These are phyloP conservation scores for Alternaria conjuncta DNA, from an alignment of 2,329 filamentous ascomycete genomes.

Conservation along the genomic window DNA sequence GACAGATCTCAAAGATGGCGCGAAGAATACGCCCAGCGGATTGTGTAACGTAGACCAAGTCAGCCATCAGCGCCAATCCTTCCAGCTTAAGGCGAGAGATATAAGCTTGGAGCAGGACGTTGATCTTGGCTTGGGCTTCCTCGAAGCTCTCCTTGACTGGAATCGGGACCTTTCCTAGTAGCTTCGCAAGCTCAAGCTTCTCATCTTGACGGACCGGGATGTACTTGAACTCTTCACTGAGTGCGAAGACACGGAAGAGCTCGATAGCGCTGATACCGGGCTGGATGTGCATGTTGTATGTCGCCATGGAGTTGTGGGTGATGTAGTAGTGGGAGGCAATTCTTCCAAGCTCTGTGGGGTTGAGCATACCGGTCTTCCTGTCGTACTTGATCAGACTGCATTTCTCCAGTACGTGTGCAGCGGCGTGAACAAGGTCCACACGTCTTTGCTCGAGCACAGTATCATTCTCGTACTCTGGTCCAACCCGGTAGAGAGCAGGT, in stretches of 20 bases:
- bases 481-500: constrained; percentile 92
- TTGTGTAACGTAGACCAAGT: constrained; percentile 98
- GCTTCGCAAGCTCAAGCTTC: constrained; percentile 92
- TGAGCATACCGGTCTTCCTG: constrained; percentile 85
- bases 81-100: constrained; percentile 95
- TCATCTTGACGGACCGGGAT: constrained; percentile 98
- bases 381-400: constrained; percentile 94
- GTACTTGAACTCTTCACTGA: constrained; percentile 98
- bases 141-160: constrained; percentile 98
- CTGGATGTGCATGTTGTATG: constrained; percentile 94
- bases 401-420: constrained; percentile 83
- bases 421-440: constrained; percentile 96
- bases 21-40: constrained; percentile 95
- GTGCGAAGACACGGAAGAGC: constrained; percentile 92
- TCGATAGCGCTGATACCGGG: constrained; percentile 93
- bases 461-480: constrained; percentile 93
- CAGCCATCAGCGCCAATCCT: constrained; percentile 93
- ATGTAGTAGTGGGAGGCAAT: constrained; percentile 99
- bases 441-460: constrained; percentile 92
- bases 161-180: constrained; percentile 87
- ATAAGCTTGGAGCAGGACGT: constrained; percentile 94
- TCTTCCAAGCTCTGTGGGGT: constrained; percentile 90
- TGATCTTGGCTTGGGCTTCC: constrained; percentile 96
- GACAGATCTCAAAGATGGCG: constrained; percentile 94
- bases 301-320: constrained; percentile 93